phyloP scores from a whole-genome alignment of 768 basidiomycete species.

The Rossbeevera mucosa region DNA sequence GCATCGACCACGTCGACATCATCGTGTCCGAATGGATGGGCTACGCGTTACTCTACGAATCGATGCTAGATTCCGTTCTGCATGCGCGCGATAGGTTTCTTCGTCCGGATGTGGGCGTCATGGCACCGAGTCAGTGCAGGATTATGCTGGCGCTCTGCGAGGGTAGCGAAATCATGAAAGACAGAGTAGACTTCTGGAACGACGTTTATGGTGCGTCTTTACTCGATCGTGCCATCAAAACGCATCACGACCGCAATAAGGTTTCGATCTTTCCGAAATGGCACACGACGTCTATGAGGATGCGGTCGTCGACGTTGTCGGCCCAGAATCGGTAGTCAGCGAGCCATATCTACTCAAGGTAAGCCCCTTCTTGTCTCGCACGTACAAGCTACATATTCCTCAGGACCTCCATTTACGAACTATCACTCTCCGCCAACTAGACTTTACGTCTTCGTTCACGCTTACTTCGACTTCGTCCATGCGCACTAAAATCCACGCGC shows the following conservation, averaged over 20 bases:
- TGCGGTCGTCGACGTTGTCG: conserved; percentile 78
- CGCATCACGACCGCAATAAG: conserved; percentile 35
- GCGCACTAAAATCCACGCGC: conserved; percentile 64
- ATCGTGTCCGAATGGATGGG: conserved; percentile 99
- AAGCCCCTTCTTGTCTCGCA: conserved; percentile 8
- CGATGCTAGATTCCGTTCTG: conserved; percentile 95
- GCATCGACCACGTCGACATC: conserved; percentile 76
- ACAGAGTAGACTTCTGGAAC: conserved; percentile 85
- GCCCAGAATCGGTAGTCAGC: conserved; percentile 60
- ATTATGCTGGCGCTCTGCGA: conserved; percentile 85
- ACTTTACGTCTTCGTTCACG: conserved; percentile 74
- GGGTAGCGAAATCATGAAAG: conserved; percentile 66
- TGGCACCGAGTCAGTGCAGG: conserved; percentile 87
- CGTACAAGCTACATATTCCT: neutral
- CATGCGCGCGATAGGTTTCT: conserved; percentile 85
- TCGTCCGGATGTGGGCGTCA: conserved; percentile 60
- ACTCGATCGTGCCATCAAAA: neutral
- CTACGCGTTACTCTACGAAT: conserved; percentile 87
- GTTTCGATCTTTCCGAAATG: conserved; percentile 89
- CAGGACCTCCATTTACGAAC: conserved; percentile 74
- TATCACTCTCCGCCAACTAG: conserved; percentile 64
- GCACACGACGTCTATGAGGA: conserved; percentile 68
- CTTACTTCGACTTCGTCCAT: conserved; percentile 59
- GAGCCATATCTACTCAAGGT: conserved; percentile 67
- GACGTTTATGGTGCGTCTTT: conserved; percentile 75